Evolutionary conservation across 176 grass and related monocot species (phyloP).

Genomic region (Musa schizocarpa): DNA sequence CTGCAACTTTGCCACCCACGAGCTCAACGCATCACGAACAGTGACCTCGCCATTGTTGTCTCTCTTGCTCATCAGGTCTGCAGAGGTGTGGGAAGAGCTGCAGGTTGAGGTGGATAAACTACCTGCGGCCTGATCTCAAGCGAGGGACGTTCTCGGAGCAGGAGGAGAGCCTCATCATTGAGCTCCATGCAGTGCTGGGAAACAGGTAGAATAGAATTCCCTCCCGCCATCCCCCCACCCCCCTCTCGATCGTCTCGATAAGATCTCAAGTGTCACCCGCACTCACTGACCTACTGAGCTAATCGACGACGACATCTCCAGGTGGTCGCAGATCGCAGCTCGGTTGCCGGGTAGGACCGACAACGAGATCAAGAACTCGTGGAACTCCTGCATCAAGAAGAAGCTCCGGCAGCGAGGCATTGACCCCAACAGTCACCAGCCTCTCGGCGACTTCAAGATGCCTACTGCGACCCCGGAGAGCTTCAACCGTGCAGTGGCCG

Average conservation of each 20-base stretch:
- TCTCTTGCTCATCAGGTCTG: conserved; percentile 9
- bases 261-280: neutral
- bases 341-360: conserved; percentile 17
- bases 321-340: conserved; percentile 27
- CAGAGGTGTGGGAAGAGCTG: conserved; percentile 31
- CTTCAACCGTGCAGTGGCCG: neutral
- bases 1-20: neutral
- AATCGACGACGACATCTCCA: neutral
- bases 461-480: neutral
- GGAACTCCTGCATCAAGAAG: conserved; percentile 28
- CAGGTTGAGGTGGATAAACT: conserved; percentile 27
- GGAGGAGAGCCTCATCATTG: conserved; percentile 25
- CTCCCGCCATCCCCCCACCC: too few species aligned
- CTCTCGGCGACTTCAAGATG: neutral
- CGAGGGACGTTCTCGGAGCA: conserved; percentile 19
- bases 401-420: conserved; percentile 20
- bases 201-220: conserved; percentile 34
- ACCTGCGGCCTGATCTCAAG: conserved; percentile 25
- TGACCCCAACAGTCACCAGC: conserved; percentile 19
- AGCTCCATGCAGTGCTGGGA: conserved; percentile 33
- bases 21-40: neutral
- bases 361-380: conserved; percentile 27
- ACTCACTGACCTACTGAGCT: too few species aligned
- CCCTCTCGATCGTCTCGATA: neutral
- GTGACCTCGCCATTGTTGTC: neutral